A percentile compares a stretch with the other conserved stretches of the same genome.
These are phyloP conservation scores for Drosera capensis DNA, from an alignment of 148 eudicot species.

Conservation along the genomic window DNA sequence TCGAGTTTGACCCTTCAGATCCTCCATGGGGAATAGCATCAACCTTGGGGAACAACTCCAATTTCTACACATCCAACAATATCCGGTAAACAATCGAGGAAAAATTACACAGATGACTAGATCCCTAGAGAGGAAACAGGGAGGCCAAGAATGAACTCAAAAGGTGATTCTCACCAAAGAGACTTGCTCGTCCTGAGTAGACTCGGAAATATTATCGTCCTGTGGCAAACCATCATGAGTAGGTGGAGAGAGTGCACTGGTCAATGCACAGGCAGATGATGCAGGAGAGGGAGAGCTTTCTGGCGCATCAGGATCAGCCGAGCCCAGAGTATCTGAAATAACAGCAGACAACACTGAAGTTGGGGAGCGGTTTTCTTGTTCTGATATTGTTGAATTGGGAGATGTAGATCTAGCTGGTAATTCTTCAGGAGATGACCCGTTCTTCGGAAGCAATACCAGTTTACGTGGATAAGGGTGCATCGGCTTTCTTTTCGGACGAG, in stretches of 20 bases:
- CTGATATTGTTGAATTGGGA: constrained; percentile 25
- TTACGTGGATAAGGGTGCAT: constrained; percentile 92
- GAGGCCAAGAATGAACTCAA: background rate
- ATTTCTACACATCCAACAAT: constrained; percentile 25
- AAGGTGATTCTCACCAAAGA: constrained; percentile 28
- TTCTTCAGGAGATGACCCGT: constrained; percentile 18
- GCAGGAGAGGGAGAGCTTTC: constrained; percentile 33
- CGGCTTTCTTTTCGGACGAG: constrained; percentile 88
- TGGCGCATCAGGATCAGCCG: constrained; percentile 28
- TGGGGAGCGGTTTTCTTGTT: constrained; percentile 56
- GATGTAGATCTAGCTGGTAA: constrained; percentile 29
- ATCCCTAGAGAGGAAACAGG: background rate
- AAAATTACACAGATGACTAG: background rate
- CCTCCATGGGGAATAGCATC: constrained; percentile 16
- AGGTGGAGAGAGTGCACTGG: constrained; percentile 7
- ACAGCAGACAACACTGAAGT: constrained; percentile 58
- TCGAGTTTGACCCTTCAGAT: constrained; percentile 16
- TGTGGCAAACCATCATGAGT: constrained; percentile 17
- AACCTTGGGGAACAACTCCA: constrained; percentile 30
- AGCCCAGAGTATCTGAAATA: constrained; percentile 31
- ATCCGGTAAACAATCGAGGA: background rate
- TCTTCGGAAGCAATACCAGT: constrained; percentile 24
- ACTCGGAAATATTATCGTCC: constrained; percentile 14
- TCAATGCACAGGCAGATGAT: constrained; percentile 25
- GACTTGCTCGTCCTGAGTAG: constrained; percentile 15